phyloP scores from a whole-genome alignment of 345 rosid species.

The Pistacia vera region DNA sequence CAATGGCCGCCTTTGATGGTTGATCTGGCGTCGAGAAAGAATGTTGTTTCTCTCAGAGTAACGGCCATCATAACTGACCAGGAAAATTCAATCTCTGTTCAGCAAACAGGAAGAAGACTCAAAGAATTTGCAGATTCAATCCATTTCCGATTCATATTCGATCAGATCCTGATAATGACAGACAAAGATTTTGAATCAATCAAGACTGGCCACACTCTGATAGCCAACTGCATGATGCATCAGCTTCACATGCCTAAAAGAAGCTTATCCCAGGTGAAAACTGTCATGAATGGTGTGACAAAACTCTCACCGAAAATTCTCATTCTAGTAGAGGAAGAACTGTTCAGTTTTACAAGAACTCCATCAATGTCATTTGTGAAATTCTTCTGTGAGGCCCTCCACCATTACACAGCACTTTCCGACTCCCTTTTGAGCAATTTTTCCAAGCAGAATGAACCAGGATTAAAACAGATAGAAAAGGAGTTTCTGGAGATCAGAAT shows the following conservation, averaged over 20 bases:
- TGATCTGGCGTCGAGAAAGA: constrained; percentile 25
- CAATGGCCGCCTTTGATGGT: constrained; percentile 39
- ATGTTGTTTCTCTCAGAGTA: neutral
- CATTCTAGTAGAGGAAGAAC: constrained; percentile 23
- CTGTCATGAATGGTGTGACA: constrained; percentile 22
- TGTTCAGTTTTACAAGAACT: too few species aligned
- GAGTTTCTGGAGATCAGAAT: too few species aligned
- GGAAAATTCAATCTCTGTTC: neutral
- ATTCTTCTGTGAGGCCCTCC: too few species aligned
- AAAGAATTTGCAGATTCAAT: constrained; percentile 25
- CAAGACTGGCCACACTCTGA: neutral
- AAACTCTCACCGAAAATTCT: constrained; percentile 20
- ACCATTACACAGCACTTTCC: too few species aligned
- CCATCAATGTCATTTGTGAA: too few species aligned
- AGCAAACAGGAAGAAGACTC: constrained; percentile 25
- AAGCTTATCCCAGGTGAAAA: constrained; percentile 17
- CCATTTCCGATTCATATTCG: constrained; percentile 17
- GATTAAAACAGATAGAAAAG: too few species aligned
- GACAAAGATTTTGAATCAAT: constrained; percentile 18
- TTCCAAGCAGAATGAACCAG: too few species aligned
- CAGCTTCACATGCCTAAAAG: constrained; percentile 25
- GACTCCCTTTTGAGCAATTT: too few species aligned
- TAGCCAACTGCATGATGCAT: constrained; percentile 29
- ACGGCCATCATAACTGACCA: constrained; percentile 15
- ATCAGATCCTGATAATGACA: constrained; percentile 4